Conservation (phyloP, 306 rosid species). For the Cucurbita pepo region DNA sequence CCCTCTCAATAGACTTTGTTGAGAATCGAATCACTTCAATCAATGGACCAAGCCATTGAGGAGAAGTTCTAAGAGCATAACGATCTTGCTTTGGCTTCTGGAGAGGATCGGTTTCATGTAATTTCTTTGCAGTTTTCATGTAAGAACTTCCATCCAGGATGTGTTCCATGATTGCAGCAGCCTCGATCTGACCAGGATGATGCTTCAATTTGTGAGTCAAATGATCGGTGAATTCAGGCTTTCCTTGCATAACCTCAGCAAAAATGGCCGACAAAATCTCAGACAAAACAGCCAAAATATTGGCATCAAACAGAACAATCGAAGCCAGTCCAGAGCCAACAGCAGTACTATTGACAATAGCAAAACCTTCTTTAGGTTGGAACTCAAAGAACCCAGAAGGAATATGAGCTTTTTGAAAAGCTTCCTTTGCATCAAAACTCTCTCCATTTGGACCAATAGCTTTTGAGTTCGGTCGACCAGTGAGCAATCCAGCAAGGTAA, state of each 20-base stretch:
- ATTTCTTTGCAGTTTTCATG: conserved; percentile 12
- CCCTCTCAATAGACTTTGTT: too few relatives aligned
- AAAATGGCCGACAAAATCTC: too few relatives aligned
- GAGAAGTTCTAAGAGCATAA: conserved; percentile 74
- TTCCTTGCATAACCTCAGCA: too few relatives aligned
- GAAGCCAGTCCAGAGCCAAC: neutral
- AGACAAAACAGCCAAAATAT: too few relatives aligned
- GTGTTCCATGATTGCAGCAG: too few relatives aligned
- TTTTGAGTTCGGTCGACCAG: neutral
- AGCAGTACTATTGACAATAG: conserved; percentile 8
- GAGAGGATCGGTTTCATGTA: conserved; percentile 29
- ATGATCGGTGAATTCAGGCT: too few relatives aligned
- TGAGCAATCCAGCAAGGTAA: conserved; percentile 49
- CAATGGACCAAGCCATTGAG: conserved; percentile 87
- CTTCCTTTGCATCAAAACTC: conserved; percentile 35
- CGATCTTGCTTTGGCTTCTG: too few relatives aligned
- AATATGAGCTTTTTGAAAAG: conserved; percentile 35
- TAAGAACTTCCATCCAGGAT: too few relatives aligned
- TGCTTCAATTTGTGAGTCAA: too few relatives aligned
- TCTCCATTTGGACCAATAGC: conserved; percentile 3
- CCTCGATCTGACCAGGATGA: too few relatives aligned
- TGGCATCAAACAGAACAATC: neutral
- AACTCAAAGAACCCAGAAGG: conserved; percentile 61
- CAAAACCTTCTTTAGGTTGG: conserved; percentile 86
- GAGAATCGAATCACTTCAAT: conserved; percentile 38